Evolutionary conservation across 2,329 filamentous ascomycete species (phyloP).

Genomic region (Acephala macrosclerotiorum): DNA sequence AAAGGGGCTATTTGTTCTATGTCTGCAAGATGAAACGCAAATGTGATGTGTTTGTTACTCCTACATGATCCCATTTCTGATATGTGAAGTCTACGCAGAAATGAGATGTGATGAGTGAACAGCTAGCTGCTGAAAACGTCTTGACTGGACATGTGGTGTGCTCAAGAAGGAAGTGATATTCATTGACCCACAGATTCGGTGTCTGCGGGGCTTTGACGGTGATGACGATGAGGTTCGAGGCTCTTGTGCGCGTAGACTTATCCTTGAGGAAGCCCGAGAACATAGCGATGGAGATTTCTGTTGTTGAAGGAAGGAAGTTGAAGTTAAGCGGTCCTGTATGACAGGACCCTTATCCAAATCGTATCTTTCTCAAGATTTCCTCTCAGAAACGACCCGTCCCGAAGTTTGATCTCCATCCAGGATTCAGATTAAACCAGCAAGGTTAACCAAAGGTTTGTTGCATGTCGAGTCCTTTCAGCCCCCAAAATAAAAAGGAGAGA

Average conservation of each 20-base stretch:
- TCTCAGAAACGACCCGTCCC: background rate
- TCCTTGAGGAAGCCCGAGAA: too few relatives aligned
- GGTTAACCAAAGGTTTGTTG: slow-evolving; percentile 27
- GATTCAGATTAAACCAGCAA: slow-evolving; percentile 23
- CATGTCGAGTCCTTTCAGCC: slow-evolving; percentile 31
- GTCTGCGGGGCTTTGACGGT: background rate
- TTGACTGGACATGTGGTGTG: background rate
- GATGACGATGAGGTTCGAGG: background rate
- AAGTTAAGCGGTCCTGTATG: background rate
- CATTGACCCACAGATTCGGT: background rate
- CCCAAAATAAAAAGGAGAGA: slow-evolving; percentile 22
- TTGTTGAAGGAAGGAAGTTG: background rate
- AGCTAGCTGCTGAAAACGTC: background rate
- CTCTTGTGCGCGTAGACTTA: background rate
- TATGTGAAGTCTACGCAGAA: background rate
- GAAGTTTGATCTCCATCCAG: slow-evolving; percentile 14
- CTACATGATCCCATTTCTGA: background rate
- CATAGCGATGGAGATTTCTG: background rate
- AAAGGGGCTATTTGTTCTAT: slow-evolving; percentile 15
- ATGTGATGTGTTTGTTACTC: slow-evolving; percentile 14
- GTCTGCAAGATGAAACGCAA: slow-evolving; percentile 8
- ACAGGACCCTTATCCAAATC: background rate
- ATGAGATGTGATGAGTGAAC: background rate
- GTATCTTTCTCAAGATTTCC: slow-evolving; percentile 10
- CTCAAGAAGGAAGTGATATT: slow-evolving; percentile 4